Evolutionary conservation across 306 rosid genomes (phyloP).

Genomic region (Dalbergia cultrata): DNA sequence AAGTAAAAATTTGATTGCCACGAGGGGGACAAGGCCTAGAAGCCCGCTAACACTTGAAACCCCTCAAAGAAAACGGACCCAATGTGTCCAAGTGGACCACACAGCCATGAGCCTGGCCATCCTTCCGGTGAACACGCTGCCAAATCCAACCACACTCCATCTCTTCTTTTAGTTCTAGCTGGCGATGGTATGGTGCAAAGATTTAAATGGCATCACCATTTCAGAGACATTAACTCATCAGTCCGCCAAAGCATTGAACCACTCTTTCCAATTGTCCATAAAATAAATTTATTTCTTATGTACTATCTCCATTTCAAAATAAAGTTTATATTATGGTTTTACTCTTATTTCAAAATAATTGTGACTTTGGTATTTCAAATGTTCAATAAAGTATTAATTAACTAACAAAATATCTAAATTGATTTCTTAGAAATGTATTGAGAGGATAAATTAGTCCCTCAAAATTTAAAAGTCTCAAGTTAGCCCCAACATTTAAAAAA

Average conservation of each 20-base stretch:
- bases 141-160: conserved; percentile 44
- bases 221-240: conserved; percentile 3
- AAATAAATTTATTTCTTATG: conserved; percentile 1
- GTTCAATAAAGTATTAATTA: no score
- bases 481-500: no score
- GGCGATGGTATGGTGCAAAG: neutral
- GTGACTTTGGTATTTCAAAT: no score
- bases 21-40: conserved; percentile 54
- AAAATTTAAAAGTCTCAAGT: no score
- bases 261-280: conserved; percentile 7
- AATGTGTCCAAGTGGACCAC: conserved; percentile 46
- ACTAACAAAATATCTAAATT: no score
- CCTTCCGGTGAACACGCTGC: conserved; percentile 56
- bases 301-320: neutral
- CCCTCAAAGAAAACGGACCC: conserved; percentile 38
- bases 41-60: conserved; percentile 39
- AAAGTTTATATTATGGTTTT: no score
- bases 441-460: no score
- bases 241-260: neutral
- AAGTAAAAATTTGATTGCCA: conserved; percentile 43
- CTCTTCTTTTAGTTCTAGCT: neutral
- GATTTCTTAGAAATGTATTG: no score
- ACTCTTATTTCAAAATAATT: no score
- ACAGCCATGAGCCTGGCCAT: conserved; percentile 48
- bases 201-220: conserved; percentile 25